Conservation (phyloP, 768 basidiomycete species). For the Leccinum fibrillosum region DNA sequence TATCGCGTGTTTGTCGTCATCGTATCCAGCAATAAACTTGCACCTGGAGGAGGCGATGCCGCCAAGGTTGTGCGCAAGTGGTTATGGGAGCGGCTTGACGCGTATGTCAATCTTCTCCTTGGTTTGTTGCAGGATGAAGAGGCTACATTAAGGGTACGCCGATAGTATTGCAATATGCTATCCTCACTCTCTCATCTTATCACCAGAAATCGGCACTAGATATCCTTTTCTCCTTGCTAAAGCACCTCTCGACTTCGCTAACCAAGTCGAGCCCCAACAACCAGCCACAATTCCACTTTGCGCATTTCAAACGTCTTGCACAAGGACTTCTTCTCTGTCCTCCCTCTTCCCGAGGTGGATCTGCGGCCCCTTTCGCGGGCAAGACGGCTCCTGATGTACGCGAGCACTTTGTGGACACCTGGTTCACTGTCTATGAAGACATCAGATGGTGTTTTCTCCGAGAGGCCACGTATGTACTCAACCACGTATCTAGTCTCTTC, state of each 20-base stretch:
- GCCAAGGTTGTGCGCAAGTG: conserved; percentile 66
- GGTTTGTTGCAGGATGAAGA: conserved; percentile 78
- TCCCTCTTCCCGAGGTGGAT: conserved; percentile 36
- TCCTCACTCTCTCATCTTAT: conserved; percentile 2
- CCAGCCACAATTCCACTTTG: conserved; percentile 64
- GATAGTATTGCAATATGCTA: not conserved
- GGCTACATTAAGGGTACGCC: conserved; percentile 63
- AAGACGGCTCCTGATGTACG: conserved; percentile 58
- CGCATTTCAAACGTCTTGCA: conserved; percentile 65
- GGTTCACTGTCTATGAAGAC: conserved; percentile 78
- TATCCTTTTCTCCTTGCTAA: conserved; percentile 74
- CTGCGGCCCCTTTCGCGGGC: conserved; percentile 26
- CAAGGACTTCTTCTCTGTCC: conserved; percentile 61
- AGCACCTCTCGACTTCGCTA: conserved; percentile 68
- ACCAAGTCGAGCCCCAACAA: conserved; percentile 40
- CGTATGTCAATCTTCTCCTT: conserved; percentile 66
- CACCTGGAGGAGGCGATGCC: conserved; percentile 46
- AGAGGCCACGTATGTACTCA: conserved; percentile 59
- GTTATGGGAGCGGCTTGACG: conserved; percentile 72
- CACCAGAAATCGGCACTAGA: conserved; percentile 66
- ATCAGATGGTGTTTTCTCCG: conserved; percentile 87
- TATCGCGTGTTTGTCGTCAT: conserved; percentile 75
- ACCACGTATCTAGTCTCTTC: not conserved
- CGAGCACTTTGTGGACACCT: conserved; percentile 61
- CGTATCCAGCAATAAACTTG: conserved; percentile 57